phyloP scores from a whole-genome alignment of 2,329 filamentous ascomycete genomes.

The Domatiomyces catenatus region DNA sequence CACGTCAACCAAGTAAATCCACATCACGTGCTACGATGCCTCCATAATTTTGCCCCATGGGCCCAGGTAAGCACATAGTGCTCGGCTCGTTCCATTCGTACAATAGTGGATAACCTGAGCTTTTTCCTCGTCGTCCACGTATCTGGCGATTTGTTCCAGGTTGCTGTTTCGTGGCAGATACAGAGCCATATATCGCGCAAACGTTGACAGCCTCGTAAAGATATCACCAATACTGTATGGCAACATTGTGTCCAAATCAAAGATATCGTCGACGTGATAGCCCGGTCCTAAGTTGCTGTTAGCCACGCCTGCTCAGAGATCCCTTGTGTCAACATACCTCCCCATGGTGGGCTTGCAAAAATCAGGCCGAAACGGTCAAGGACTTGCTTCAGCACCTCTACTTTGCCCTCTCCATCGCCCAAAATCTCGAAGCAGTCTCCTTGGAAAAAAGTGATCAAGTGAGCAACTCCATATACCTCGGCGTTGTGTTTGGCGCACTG shows the following conservation, averaged over 20 bases:
- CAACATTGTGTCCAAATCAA: constrained; percentile 72
- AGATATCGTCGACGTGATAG: constrained; percentile 53
- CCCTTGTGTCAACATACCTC: constrained; percentile 33
- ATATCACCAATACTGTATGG: constrained; percentile 60
- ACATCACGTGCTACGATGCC: neutral
- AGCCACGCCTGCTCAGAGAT: neutral
- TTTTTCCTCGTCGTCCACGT: constrained; percentile 36
- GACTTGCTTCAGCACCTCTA: constrained; percentile 15
- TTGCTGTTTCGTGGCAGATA: constrained; percentile 79
- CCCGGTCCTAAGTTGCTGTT: constrained; percentile 35
- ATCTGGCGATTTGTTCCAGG: constrained; percentile 56
- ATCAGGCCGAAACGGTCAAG: constrained; percentile 36
- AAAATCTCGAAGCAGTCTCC: constrained; percentile 75
- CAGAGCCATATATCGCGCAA: constrained; percentile 46
- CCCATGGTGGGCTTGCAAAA: constrained; percentile 63
- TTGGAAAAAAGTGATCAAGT: constrained; percentile 69
- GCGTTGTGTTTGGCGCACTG: constrained; percentile 90
- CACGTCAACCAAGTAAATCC: too few relatives aligned
- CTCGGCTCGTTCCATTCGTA: constrained; percentile 76
- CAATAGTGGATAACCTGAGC: constrained; percentile 78
- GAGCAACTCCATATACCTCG: constrained; percentile 60
- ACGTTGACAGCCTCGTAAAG: constrained; percentile 42
- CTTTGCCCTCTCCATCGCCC: constrained; percentile 18
- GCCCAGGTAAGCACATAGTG: constrained; percentile 45
- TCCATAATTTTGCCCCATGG: constrained; percentile 5